Conservation (phyloP, 192 early-diverging fungal genomes). For the Geranomyces michiganensis region DNA sequence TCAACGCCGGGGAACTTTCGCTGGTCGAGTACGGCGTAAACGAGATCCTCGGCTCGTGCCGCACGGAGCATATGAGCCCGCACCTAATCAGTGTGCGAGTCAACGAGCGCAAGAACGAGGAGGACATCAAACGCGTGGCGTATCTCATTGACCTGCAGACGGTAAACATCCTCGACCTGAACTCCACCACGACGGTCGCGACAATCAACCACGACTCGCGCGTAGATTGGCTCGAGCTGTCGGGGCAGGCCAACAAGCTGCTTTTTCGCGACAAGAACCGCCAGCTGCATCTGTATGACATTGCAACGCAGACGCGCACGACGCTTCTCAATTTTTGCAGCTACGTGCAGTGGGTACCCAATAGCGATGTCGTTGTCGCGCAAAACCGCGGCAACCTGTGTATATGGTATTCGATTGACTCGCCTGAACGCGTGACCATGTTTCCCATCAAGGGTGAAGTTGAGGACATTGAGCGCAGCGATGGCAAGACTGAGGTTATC, state of each 20-base stretch:
- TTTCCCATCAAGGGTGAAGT: conserved; percentile 71
- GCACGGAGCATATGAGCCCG: conserved; percentile 68
- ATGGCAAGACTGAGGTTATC: conserved; percentile 66
- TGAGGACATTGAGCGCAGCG: conserved; percentile 64
- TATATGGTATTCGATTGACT: conserved; percentile 70
- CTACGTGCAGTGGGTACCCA: conserved; percentile 69
- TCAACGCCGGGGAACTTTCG: conserved; percentile 67
- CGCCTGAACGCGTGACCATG: conserved; percentile 66
- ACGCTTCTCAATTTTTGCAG: conserved; percentile 63
- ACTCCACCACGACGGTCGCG: conserved; percentile 46
- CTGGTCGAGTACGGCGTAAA: conserved; percentile 71
- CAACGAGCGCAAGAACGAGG: conserved; percentile 60
- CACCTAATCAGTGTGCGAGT: conserved; percentile 65
- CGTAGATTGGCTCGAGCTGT: conserved; percentile 70
- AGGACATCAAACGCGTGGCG: conserved; percentile 60
- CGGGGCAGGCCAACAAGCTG: conserved; percentile 65
- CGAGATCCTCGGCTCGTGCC: conserved; percentile 62
- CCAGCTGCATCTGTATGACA: conserved; percentile 65
- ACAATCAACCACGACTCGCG: conserved; percentile 58
- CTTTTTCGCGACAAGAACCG: conserved; percentile 62
- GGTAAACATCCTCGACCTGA: conserved; percentile 60
- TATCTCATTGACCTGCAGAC: conserved; percentile 67
- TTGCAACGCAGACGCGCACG: conserved; percentile 46
- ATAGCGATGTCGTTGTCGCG: conserved; percentile 67
- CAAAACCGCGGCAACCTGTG: conserved; percentile 62